Base-by-base conservation (phyloP, 108 stramenopile genomes). In the Cyclotella cryptica region DNA sequence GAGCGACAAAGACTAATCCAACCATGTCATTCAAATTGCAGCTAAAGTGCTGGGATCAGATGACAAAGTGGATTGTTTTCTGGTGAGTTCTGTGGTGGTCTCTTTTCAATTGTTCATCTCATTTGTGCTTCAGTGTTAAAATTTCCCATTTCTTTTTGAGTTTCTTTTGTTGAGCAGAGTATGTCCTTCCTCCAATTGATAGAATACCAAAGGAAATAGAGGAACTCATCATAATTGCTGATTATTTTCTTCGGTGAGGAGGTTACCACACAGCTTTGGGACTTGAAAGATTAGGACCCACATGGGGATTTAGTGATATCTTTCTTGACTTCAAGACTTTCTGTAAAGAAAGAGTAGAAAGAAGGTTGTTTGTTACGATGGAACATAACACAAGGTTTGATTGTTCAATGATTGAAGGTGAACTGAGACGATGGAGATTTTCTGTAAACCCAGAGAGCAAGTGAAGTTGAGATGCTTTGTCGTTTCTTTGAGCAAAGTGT, bases 1-100 rank as follows among this genome's bases (percentile, higher is more conserved):
- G 12, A 35, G 53, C 39, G 54, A 46, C 28, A 41, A 73, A 62
- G 54, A 46, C 28, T 21, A 73, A 62, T 45, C 68, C 11, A 28
- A 74, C 53, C 80, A 81, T 55, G 35, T 81, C 27, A 81, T 81
- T 70, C 80, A 81, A 51, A 67, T 81, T 17, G 80, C 80, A 29
- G 80, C 68, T 26, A 81, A 81, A 55, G 74, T 70, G 26, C 58
- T 76, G 15, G 80, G 75, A 51, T 80, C 79, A 42, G 46, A 64
- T 21, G 53, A 74, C 49, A 60, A 58, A 30, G 54, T 10, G 12
- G 78, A 79, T 58, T 75, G 29, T 81, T 81, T 57, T 69, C 75
- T 45, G 73, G 73, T 74, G 42, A 43, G 55, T 4, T 1, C 14
- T 71, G 0, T 29, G 0, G 21, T 45, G 12, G 29, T 29, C 30